phyloP scores from a whole-genome alignment of 495 filamentous ascomycete species.

The Daldinia concentrica region DNA sequence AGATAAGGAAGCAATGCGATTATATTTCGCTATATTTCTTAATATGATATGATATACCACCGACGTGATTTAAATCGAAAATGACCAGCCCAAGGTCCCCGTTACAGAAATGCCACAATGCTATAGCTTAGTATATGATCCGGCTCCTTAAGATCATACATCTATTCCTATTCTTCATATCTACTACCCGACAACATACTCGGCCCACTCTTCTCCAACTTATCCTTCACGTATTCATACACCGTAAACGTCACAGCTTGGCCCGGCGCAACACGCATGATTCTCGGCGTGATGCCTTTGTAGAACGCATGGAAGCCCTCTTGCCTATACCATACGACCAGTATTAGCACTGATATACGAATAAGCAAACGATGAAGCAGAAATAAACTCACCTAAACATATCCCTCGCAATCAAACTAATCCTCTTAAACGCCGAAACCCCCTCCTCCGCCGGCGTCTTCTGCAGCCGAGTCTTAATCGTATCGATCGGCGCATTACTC shows the following conservation, averaged over 20 bases:
- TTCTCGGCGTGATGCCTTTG: slow-evolving; percentile 96
- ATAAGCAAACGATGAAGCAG: not conserved
- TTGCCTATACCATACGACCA: slow-evolving; percentile 57
- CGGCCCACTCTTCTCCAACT: slow-evolving; percentile 77
- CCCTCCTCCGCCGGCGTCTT: slow-evolving; percentile 85
- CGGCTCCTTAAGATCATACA: not conserved
- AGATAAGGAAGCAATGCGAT: slow-evolving; percentile 19
- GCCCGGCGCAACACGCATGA: slow-evolving; percentile 97
- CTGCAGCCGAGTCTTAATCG: slow-evolving; percentile 97
- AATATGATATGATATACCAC: slow-evolving; percentile 10
- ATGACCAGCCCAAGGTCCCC: not conserved
- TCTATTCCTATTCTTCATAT: slow-evolving; percentile 73
- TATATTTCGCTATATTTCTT: slow-evolving; percentile 19
- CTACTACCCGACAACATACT: slow-evolving; percentile 70
- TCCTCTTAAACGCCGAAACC: slow-evolving; percentile 78
- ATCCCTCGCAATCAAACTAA: slow-evolving; percentile 79
- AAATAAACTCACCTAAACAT: slow-evolving; percentile 80
- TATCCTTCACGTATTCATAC: slow-evolving; percentile 88
- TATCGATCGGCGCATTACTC: slow-evolving; percentile 97
- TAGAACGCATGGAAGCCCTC: slow-evolving; percentile 96
- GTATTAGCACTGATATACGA: slow-evolving; percentile 1
- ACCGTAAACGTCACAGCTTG: slow-evolving; percentile 99
- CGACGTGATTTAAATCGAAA: not conserved
- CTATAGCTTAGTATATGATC: not conserved
- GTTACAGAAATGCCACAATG: no score